Percentiles rank a stretch among this genome's conserved stretches.
Conservation (phyloP, 805 yeast species). For the Kodamaea jinghongensis region DNA sequence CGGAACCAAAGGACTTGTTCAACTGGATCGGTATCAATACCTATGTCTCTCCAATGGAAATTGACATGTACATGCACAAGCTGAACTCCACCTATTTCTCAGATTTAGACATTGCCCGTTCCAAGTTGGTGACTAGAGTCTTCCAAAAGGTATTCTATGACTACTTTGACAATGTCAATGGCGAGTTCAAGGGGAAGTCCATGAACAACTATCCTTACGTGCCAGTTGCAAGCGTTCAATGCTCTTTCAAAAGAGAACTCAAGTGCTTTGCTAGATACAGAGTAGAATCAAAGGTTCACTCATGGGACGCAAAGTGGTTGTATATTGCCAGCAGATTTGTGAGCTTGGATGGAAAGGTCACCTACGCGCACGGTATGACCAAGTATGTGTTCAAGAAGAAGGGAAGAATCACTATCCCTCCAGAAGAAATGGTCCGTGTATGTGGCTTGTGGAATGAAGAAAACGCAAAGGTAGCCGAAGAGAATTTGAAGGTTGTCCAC, state of each 20-base stretch:
- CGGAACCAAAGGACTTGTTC: conserved; percentile 34
- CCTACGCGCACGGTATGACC: conserved; percentile 63
- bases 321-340: conserved; percentile 66
- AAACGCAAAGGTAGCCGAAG: conserved; percentile 39
- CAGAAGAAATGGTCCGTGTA: conserved; percentile 53
- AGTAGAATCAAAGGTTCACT: conserved; percentile 57
- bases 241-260: conserved; percentile 71
- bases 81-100: conserved; percentile 80
- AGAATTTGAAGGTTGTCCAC: conserved; percentile 42
- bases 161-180: conserved; percentile 37
- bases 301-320: conserved; percentile 90
- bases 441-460: conserved; percentile 57
- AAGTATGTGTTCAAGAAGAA: conserved; percentile 75
- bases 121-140: conserved; percentile 53
- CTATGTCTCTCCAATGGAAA: conserved; percentile 71
- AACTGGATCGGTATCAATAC: conserved; percentile 43
- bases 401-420: conserved; percentile 72
- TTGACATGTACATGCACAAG: conserved; percentile 86
- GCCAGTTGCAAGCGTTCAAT: conserved; percentile 74
- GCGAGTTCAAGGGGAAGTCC: conserved; percentile 27
- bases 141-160: conserved; percentile 56
- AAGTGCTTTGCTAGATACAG: conserved; percentile 59
- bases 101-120: conserved; percentile 78
- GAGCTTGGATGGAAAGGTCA: conserved; percentile 24
- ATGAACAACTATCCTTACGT: conserved; percentile 52